Base-by-base conservation (phyloP, 495 filamentous ascomycete genomes). In the Usnea hakonensis region DNA sequence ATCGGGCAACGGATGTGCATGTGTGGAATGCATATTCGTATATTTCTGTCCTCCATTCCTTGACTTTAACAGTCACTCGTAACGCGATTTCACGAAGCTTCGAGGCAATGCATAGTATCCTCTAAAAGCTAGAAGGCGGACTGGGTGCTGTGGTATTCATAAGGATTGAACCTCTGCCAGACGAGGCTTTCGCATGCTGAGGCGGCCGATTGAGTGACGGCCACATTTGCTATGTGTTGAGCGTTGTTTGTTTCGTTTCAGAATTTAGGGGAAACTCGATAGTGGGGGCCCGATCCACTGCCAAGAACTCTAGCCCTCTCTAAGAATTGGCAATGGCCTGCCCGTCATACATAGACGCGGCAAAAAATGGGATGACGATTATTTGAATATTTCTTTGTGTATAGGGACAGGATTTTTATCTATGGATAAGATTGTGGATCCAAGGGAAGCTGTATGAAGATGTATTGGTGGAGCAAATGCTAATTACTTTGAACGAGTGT, bases 1-100 rank as follows among this genome's bases (percentile, higher is more conserved):
- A 52, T 63, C 21, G 48, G 64, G 52, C 48, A 57, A 61, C 46
- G 64, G 64, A 23, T 66, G 64, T 46, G 64, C 64, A 60, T 63
- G 64, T 53, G 65, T 58, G 61, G 65, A 67, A 67, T 67, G 65
- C 65, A 67, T 67, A 38, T 21, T 48, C 38, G 37, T 55, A 50
- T 58, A 37, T 44, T 33, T 28, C 11, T 52, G 48, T 52, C 48
- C 48, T 66, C 64, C 64, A 60, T 66, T 60, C 50, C 61, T 56
- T 43, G 33, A 37, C 60, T 16, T n/a, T 21, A 30, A 32, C 14
- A 55, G 46, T 28, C 16, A 19, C 38, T 41, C 28, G 26, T 61
- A 38, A 61, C 58, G 37, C 59, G 50, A 55, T 33, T 62, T 28
- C n/a, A 56, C 33, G 33, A 11, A 17, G n/a, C 17, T 32, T 36